Evolutionary conservation across 2,329 filamentous ascomycete species (phyloP), one percentile per base, ranked within the genome.

Genomic region (Aspergillaceae sp.): DNA sequence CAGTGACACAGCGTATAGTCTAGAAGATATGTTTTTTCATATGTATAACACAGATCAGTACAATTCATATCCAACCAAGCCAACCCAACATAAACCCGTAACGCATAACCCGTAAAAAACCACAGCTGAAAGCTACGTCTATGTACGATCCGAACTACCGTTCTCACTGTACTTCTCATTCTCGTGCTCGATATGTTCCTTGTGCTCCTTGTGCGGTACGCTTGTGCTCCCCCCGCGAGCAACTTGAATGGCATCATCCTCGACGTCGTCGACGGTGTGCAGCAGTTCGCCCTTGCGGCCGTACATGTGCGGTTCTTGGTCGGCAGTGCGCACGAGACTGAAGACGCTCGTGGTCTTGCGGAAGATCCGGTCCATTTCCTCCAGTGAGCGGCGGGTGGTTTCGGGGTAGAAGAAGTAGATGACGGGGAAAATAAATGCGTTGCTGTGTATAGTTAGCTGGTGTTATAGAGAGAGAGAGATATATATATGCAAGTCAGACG

Each of bases 281-380:
- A 81, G 68, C 29, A 79, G 57, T 54, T 82, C 74, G 5, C 78
- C 78, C 27, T 74, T 71, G 64, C 77, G 78, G 51, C 76, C 78
- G 58, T 78, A 81, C 47, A 78, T 72, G 51, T 74, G 70, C 7
- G 78, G 77, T 55, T 75, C 66, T 1, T 75, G 62, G 6, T 67
- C 59, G 2, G 78, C 77, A 29, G 76, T 65, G 44, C 66, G 63
- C 27, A 78, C 74, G 3, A 76, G 68, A 11, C 70, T 59, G 51
- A 78, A 75, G 43, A 74, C 60, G 26, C 66, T 73, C 28, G 61
- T 66, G 1, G 74, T 74, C 50, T 78, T 77, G 59, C 71, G 71
- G 70, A 84, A 83, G 53, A 86, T 81, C 47, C 78, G 73, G 56
- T 87, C 83, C 64, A 87, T 80, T 60, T 86, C 83, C 62, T 86